Evolutionary conservation across 192 early-diverging fungal genomes (phyloP).

Genomic region (Phlyctochytrium bullatum): DNA sequence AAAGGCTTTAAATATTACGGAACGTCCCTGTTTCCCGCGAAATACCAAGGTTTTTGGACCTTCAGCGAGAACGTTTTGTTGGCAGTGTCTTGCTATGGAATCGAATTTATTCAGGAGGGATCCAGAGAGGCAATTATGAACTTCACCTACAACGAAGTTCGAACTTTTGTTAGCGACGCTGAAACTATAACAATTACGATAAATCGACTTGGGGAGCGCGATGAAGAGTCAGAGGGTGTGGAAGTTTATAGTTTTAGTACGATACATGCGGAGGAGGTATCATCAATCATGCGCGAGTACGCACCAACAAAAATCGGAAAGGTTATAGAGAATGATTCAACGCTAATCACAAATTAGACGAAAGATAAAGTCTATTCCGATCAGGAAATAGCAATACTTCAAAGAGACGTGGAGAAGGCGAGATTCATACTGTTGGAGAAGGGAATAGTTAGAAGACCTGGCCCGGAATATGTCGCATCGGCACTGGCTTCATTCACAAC

Average conservation of each 20-base stretch:
- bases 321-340: slow-evolving; percentile 6
- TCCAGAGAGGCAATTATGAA: slow-evolving; percentile 39
- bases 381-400: slow-evolving; percentile 24
- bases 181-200: slow-evolving; percentile 29
- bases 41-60: slow-evolving; percentile 41
- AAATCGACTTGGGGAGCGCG: slow-evolving; percentile 4
- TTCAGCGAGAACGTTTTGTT: slow-evolving; percentile 47
- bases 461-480: slow-evolving; percentile 31
- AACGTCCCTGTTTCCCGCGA: slow-evolving; percentile 41
- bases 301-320: slow-evolving; percentile 26
- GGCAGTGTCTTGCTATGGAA: slow-evolving; percentile 36
- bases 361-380: slow-evolving; percentile 25
- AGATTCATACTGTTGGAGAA: slow-evolving; percentile 29
- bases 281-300: slow-evolving; percentile 46
- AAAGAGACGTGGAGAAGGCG: slow-evolving; percentile 33
- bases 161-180: slow-evolving; percentile 29
- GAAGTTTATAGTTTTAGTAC: slow-evolving; percentile 45
- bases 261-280: slow-evolving; percentile 43
- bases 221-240: slow-evolving; percentile 25
- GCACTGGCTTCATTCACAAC: slow-evolving; percentile 10
- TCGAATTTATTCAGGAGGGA: slow-evolving; percentile 45
- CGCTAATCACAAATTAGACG: slow-evolving; percentile 12
- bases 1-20: slow-evolving; percentile 45
- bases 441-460: slow-evolving; percentile 34
- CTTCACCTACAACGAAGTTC: slow-evolving; percentile 40